Evolutionary conservation across 139 green algal genomes (phyloP).

Genomic region (Micractinium conductrix): DNA sequence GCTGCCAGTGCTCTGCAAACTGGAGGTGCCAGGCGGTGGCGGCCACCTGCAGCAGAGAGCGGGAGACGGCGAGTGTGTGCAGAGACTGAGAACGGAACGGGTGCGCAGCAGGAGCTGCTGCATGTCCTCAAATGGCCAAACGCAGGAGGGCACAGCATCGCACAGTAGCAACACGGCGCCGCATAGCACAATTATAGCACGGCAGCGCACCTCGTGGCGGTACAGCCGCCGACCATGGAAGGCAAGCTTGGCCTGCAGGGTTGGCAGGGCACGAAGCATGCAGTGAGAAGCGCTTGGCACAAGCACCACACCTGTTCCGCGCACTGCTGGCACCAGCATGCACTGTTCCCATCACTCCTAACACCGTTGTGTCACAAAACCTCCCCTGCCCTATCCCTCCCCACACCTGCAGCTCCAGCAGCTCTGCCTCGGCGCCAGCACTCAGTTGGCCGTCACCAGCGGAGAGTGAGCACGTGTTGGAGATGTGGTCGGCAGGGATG

Average conservation of each 20-base stretch:
- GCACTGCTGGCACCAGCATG: no score
- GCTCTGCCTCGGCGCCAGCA: constrained; percentile 11
- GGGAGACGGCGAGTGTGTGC: no score
- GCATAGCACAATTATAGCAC: no score
- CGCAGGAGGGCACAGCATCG: background rate
- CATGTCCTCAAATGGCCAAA: no score
- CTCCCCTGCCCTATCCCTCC: background rate
- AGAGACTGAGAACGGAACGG: background rate
- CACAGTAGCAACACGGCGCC: background rate
- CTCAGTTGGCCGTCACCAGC: background rate
- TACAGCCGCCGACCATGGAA: constrained; percentile 23
- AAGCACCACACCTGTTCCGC: no score
- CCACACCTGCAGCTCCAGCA: constrained; percentile 26
- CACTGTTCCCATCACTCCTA: no score
- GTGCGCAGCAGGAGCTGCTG: background rate
- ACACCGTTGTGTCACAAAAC: no score
- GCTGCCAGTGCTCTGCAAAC: constrained; percentile 28
- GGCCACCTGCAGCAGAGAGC: background rate
- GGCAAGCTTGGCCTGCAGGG: constrained; percentile 30
- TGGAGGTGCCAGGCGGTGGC: constrained; percentile 23
- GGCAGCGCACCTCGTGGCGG: constrained; percentile 10
- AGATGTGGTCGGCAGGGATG: constrained; percentile 33
- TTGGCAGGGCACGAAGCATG: background rate
- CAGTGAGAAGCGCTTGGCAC: background rate
- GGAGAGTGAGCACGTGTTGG: constrained; percentile 40